These are phyloP conservation scores for Cyclospora cayetanensis DNA, from an alignment of 169 alveolate genomes.

Conservation along the genomic window DNA sequence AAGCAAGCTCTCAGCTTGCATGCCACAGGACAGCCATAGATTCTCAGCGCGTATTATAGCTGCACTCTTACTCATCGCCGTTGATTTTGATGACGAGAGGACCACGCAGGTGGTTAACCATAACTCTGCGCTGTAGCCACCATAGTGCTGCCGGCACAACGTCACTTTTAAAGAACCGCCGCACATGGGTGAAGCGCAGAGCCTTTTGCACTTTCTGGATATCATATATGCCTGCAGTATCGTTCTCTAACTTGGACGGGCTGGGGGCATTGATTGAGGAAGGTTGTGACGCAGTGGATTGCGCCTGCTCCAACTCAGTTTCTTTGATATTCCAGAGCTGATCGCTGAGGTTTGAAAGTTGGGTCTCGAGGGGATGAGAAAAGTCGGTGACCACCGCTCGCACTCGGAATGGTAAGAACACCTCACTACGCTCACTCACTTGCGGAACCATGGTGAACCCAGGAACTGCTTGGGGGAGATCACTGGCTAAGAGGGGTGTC, in stretches of 20 bases:
- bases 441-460: slow-evolving; percentile 18
- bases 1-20: neutral
- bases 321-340: neutral
- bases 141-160: slow-evolving; percentile 43
- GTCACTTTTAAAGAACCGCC: slow-evolving; percentile 24
- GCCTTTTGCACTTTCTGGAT: neutral
- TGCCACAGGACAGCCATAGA: neutral
- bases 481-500: neutral
- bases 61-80: neutral
- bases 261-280: too few species aligned
- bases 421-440: neutral
- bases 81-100: neutral
- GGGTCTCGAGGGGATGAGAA: neutral
- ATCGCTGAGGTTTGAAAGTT: neutral
- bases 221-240: neutral
- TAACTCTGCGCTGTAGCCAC: slow-evolving; percentile 44
- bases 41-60: too few species aligned
- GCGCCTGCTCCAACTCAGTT: neutral
- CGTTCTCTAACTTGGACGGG: too few species aligned
- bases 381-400: neutral
- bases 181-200: neutral
- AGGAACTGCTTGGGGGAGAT: neutral
- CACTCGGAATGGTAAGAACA: slow-evolving; percentile 19
- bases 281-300: neutral
- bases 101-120: neutral